Evolutionary conservation across 305 asterid genomes (phyloP).

Genomic region (Fraxinus greggii): DNA sequence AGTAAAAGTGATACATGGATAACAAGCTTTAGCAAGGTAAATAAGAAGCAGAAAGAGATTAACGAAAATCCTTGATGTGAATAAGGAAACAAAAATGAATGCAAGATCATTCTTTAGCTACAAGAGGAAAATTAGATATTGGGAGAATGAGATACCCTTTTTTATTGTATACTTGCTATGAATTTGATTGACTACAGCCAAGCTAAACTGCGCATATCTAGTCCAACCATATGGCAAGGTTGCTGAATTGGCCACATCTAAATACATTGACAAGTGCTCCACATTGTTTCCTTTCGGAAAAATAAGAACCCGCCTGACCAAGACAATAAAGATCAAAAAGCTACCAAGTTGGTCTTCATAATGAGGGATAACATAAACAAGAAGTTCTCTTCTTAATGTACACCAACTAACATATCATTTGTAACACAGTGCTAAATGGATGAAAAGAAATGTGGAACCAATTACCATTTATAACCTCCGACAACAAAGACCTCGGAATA

Average conservation of each 20-base stretch:
- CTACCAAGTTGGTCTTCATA: background rate
- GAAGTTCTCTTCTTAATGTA: background rate
- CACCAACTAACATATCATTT: conserved; percentile 11
- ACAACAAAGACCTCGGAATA: conserved; percentile 78
- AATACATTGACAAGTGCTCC: conserved; percentile 72
- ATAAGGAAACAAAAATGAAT: background rate
- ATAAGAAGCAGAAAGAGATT: background rate
- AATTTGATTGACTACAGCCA: conserved; percentile 77
- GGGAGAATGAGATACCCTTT: conserved; percentile 52
- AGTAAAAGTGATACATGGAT: background rate
- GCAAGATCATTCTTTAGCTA: background rate
- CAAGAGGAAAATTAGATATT: background rate
- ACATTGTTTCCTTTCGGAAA: conserved; percentile 89
- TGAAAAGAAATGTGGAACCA: background rate
- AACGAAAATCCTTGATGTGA: background rate
- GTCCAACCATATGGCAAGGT: conserved; percentile 79
- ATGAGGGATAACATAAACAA: background rate
- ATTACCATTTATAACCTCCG: conserved; percentile 87
- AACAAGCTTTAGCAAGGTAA: background rate
- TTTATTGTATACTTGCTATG: conserved; percentile 52
- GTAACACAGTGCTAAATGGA: background rate
- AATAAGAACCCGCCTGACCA: conserved; percentile 81
- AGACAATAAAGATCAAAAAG: conserved; percentile 25
- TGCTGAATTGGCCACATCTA: conserved; percentile 79
- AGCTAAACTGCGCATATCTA: conserved; percentile 88